Percentiles rank a stretch among this genome's conserved stretches.
Conservation (phyloP, 495 filamentous ascomycete species). For the Xylaria telfairii region DNA sequence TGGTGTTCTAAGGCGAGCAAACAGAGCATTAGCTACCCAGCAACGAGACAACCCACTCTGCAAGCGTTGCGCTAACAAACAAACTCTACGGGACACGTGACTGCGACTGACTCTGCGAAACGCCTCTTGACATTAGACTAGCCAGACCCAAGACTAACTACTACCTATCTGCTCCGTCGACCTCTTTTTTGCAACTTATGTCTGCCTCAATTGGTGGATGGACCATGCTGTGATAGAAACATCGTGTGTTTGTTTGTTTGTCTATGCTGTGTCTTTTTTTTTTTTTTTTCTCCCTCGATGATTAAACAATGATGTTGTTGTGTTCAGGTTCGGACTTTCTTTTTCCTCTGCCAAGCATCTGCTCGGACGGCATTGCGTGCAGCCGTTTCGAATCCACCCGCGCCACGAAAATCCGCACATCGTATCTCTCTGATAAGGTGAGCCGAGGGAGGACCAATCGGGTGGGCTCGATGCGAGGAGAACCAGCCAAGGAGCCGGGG, state of each 20-base stretch:
- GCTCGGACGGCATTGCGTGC: slow-evolving; percentile 22
- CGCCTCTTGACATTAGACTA: background rate
- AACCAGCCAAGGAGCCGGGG: slow-evolving; percentile 19
- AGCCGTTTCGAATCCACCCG: slow-evolving; percentile 25
- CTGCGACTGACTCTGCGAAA: background rate
- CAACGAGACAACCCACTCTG: slow-evolving; percentile 5
- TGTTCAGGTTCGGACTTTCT: slow-evolving; percentile 5
- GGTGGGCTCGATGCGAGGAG: slow-evolving; percentile 17
- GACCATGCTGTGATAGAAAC: background rate
- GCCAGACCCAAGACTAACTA: background rate
- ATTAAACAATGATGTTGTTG: slow-evolving; percentile 2
- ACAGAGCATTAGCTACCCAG: background rate
- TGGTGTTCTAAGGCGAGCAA: slow-evolving; percentile 7
- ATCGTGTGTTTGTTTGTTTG: slow-evolving; percentile 20
- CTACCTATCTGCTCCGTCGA: background rate
- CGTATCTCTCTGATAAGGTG: slow-evolving; percentile 20
- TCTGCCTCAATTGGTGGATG: background rate
- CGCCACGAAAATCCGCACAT: slow-evolving; percentile 23
- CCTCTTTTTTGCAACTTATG: background rate
- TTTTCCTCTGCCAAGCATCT: slow-evolving; percentile 18
- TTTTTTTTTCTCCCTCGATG: background rate
- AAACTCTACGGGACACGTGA: slow-evolving; percentile 1
- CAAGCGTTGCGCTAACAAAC: slow-evolving; percentile 1
- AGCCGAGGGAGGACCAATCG: slow-evolving; percentile 16
- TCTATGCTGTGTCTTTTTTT: background rate